Percentiles rank a stretch among this genome's conserved stretches.
phyloP scores from a whole-genome alignment of 2,329 filamentous ascomycete genomes.

The Ceratocystis destructans region DNA sequence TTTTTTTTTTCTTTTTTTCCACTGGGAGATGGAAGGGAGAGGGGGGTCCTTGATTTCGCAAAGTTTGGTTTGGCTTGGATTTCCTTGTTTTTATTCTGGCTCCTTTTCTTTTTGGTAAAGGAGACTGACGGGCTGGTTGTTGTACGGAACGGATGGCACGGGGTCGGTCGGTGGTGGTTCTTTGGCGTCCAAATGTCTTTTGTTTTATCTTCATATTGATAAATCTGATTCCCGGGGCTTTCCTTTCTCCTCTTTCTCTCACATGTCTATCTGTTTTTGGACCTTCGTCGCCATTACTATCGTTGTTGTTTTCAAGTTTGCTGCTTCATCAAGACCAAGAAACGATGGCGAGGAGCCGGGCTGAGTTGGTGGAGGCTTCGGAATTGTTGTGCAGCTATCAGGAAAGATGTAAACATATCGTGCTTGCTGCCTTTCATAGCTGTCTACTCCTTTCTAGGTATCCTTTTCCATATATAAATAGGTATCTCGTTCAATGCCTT shows the following conservation, averaged over 20 bases:
- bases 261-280: neutral
- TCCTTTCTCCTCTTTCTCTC: conserved; percentile 3
- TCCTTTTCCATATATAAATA: no score
- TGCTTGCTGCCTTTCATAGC: neutral
- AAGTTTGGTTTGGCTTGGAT: neutral
- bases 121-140: neutral
- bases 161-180: neutral
- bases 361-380: no score
- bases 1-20: neutral
- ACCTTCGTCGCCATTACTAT: neutral
- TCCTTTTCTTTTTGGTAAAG: neutral
- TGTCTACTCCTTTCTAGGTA: no score
- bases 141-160: neutral
- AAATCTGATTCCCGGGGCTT: conserved; percentile 5
- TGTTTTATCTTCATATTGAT: neutral
- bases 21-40: neutral
- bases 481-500: no score
- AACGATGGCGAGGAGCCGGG: no score
- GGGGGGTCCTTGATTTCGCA: neutral
- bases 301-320: neutral
- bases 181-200: conserved; percentile 13
- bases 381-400: no score
- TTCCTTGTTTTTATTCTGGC: conserved; percentile 5
- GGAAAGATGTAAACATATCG: neutral
- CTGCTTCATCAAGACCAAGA: neutral